Percentiles rank a stretch among this genome's conserved stretches.
phyloP scores from a whole-genome alignment of 164 flowering plant genomes.

The Protea cynaroides region DNA sequence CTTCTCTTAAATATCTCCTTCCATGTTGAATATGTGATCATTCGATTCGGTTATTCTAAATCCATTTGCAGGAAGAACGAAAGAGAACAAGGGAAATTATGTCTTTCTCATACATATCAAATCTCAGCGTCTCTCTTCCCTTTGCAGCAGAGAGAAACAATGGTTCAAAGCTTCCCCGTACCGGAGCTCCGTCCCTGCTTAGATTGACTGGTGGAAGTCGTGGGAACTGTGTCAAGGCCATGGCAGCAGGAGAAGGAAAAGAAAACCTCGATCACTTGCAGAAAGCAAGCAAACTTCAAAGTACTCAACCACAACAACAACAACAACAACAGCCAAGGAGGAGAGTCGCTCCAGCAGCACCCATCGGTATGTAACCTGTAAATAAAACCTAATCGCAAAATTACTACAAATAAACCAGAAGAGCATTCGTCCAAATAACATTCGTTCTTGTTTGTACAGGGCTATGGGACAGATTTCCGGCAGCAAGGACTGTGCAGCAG shows the following conservation, averaged over 20 bases:
- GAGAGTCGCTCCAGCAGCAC: conserved; percentile 26
- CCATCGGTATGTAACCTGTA: too few species aligned
- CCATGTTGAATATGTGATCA: too few species aligned
- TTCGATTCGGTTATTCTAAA: too few species aligned
- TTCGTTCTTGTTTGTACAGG: conserved; percentile 42
- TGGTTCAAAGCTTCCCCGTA: neutral
- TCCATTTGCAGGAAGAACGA: too few species aligned
- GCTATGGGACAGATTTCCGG: conserved; percentile 72
- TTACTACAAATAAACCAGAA: too few species aligned
- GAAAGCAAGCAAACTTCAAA: conserved; percentile 25
- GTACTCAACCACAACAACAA: neutral
- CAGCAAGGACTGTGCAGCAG: conserved; percentile 75
- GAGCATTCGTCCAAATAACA: too few species aligned
- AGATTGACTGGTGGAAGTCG: conserved; percentile 2
- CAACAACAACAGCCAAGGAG: conserved; percentile 6
- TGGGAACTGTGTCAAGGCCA: conserved; percentile 21
- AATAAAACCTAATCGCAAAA: too few species aligned
- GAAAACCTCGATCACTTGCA: conserved; percentile 58
- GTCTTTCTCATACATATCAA: conserved; percentile 28
- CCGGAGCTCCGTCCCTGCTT: conserved; percentile 4
- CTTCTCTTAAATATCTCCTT: too few species aligned
- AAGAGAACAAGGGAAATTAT: conserved; percentile 13
- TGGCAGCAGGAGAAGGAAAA: conserved; percentile 33
- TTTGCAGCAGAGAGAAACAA: conserved; percentile 13
- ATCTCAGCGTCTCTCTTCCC: conserved; percentile 24